Conservation (phyloP, 1,284 basidiomycete genomes). For the Leucoagaricus sp. region DNA sequence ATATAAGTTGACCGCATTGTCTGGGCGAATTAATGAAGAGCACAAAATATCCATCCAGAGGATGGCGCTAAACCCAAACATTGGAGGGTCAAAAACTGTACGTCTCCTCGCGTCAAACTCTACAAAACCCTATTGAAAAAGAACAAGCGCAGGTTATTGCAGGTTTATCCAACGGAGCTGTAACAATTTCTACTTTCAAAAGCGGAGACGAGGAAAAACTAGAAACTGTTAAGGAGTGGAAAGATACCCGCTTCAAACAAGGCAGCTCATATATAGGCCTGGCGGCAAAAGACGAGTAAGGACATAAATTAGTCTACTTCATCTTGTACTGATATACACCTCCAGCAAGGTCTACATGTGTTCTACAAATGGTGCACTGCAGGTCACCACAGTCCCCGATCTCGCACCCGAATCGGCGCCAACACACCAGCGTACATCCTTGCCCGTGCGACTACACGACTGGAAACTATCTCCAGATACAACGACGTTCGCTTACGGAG, state of each 20-base stretch:
- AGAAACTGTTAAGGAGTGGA: conserved; percentile 52
- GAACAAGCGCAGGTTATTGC: conserved; percentile 59
- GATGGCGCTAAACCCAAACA: conserved; percentile 30
- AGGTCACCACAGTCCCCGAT: conserved; percentile 39
- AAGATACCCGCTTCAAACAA: conserved; percentile 58
- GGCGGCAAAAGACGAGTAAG: conserved; percentile 45
- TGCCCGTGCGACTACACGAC: conserved; percentile 65
- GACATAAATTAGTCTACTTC: conserved; percentile 10
- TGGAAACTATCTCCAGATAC: conserved; percentile 62
- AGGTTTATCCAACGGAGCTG: conserved; percentile 59
- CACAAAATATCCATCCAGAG: conserved; percentile 41
- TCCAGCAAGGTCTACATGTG: conserved; percentile 62
- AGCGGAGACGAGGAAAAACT: conserved; percentile 44
- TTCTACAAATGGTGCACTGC: conserved; percentile 71
- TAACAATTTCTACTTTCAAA: conserved; percentile 42
- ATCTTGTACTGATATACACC: conserved; percentile 1
- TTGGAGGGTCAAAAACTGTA: conserved; percentile 21
- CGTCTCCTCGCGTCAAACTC: conserved; percentile 4
- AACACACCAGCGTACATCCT: conserved; percentile 34
- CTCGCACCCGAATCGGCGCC: conserved; percentile 22
- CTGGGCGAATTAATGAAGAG: conserved; percentile 31
- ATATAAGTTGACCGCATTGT: conserved; percentile 33
- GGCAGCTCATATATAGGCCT: conserved; percentile 63
- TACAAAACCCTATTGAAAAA: conserved; percentile 6
- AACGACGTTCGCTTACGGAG: conserved; percentile 75